Percentiles rank a stretch among this genome's conserved stretches.
phyloP scores from a whole-genome alignment of 1,139 yeast genomes.

The Taiozyma onychis region DNA sequence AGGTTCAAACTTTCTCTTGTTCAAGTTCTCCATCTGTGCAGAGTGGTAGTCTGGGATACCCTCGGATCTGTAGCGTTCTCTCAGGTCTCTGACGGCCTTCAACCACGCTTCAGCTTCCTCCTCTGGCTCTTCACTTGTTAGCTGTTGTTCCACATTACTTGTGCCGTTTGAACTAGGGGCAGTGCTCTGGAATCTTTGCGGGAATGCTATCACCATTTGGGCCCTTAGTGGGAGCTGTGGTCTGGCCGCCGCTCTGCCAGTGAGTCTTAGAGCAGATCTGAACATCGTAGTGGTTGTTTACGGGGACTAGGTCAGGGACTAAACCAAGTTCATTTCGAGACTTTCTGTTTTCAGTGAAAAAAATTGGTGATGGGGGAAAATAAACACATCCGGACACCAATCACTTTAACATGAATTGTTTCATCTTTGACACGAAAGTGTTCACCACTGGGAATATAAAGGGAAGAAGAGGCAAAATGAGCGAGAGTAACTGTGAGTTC shows the following conservation, averaged over 20 bases:
- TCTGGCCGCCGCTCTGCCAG: background rate
- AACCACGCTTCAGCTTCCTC: constrained; percentile 24
- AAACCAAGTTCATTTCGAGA: background rate
- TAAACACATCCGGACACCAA: constrained; percentile 1
- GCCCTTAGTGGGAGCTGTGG: background rate
- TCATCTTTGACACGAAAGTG: background rate
- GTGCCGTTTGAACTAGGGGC: constrained; percentile 6
- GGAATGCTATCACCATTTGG: background rate
- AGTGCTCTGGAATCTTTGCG: constrained; percentile 13
- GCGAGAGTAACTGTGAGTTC: background rate
- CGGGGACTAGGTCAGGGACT: no score
- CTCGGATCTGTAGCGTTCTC: constrained; percentile 15
- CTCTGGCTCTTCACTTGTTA: constrained; percentile 3
- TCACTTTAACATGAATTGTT: background rate
- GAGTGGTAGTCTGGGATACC: constrained; percentile 19
- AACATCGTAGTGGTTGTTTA: constrained; percentile 7
- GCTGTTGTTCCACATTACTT: constrained; percentile 2
- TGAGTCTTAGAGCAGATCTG: constrained; percentile 1
- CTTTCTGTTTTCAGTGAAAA: background rate
- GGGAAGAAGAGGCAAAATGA: background rate
- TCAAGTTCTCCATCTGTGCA: constrained; percentile 15
- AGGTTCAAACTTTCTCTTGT: constrained; percentile 18
- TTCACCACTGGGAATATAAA: no score
- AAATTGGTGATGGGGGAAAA: background rate
- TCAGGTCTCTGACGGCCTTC: constrained; percentile 16